Percentiles rank a stretch among this genome's conserved stretches.
phyloP scores from a whole-genome alignment of 2,329 filamentous ascomycete genomes.

The Metarhizium anisopliae region DNA sequence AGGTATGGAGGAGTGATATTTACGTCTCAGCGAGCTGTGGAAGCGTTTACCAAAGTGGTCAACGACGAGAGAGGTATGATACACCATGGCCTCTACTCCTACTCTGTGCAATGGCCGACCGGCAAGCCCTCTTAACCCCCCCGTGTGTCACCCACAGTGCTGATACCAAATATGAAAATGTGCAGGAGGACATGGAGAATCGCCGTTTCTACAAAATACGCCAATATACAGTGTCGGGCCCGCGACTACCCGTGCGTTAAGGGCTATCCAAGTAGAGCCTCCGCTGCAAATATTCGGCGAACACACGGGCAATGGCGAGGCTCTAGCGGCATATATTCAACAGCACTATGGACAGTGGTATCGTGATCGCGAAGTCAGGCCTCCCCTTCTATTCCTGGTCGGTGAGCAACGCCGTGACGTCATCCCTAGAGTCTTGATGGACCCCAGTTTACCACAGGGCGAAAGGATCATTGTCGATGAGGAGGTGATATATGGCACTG shows the following conservation, averaged over 20 bases:
- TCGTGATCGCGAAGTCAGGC: constrained; percentile 33
- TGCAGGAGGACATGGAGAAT: constrained; percentile 19
- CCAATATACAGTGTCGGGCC: constrained; percentile 72
- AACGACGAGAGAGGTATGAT: constrained; percentile 36
- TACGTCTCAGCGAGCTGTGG: constrained; percentile 75
- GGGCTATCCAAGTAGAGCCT: constrained; percentile 39
- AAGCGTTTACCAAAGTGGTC: constrained; percentile 61
- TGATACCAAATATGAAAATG: background rate
- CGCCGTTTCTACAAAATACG: constrained; percentile 46
- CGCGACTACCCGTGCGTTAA: constrained; percentile 68
- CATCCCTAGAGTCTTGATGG: constrained; percentile 73
- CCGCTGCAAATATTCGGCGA: constrained; percentile 61
- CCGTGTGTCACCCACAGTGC: background rate
- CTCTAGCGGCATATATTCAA: constrained; percentile 69
- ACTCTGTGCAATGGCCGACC: background rate
- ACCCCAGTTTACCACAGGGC: constrained; percentile 35
- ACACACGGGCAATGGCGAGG: constrained; percentile 78
- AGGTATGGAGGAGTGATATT: constrained; percentile 72
- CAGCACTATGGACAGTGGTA: constrained; percentile 60
- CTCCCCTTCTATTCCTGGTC: constrained; percentile 73
- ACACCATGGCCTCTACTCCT: background rate
- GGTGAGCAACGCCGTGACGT: constrained; percentile 85
- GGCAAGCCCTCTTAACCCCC: background rate
- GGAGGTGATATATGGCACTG: constrained; percentile 78
- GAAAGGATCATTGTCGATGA: constrained; percentile 63